These are phyloP conservation scores for Papiliotrema fonsecae DNA, from an alignment of 1,284 basidiomycete species.

Conservation along the genomic window DNA sequence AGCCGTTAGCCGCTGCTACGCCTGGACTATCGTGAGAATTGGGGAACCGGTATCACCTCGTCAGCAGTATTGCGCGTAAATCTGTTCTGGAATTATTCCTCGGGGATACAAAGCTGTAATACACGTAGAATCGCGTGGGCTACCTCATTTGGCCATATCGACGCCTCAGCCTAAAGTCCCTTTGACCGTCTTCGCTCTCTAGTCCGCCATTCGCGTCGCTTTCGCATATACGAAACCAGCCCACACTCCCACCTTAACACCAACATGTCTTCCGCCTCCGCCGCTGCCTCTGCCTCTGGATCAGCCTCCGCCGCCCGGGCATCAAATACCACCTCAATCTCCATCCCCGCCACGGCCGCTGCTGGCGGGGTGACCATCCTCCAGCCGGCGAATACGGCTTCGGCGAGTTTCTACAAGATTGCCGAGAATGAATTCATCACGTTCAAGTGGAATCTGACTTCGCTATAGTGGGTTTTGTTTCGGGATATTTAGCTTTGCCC, in stretches of 20 bases:
- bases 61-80: too few species aligned
- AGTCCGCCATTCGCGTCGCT: neutral
- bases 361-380: constrained; percentile 45
- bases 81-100: too few species aligned
- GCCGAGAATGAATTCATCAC: constrained; percentile 68
- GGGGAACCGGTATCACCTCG: too few species aligned
- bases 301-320: constrained; percentile 5
- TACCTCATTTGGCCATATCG: too few species aligned
- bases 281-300: constrained; percentile 4
- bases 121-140: too few species aligned
- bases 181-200: neutral
- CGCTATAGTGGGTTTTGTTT: constrained; percentile 52
- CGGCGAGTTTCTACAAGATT: constrained; percentile 84
- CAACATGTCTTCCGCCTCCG: neutral
- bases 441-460: constrained; percentile 87
- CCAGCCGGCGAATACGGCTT: constrained; percentile 66
- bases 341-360: constrained; percentile 44
- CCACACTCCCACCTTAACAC: too few species aligned
- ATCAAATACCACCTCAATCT: constrained; percentile 18
- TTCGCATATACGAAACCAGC: too few species aligned
- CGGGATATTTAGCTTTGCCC: neutral
- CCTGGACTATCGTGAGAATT: too few species aligned
- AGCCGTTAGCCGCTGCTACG: too few species aligned
- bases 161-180: too few species aligned
- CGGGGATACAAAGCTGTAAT: too few species aligned